Evolutionary conservation across 768 basidiomycete species (phyloP), one percentile per base, ranked within the genome.

Genomic region (Rhodotorula taiwanensis): DNA sequence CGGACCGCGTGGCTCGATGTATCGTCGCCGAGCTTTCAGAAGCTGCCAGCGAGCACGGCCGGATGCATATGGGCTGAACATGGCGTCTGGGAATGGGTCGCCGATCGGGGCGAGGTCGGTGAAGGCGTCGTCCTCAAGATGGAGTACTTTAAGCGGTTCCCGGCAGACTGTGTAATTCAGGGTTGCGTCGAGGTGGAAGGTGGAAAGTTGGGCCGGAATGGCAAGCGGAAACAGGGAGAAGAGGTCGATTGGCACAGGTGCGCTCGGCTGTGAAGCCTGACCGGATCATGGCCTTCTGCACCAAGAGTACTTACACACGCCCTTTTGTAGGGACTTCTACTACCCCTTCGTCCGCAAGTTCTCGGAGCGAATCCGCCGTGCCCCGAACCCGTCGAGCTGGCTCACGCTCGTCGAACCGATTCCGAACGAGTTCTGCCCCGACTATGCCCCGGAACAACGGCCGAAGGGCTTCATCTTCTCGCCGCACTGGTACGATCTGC

Each of bases 21-120:
- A 21, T 27, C 52, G 7, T 34, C 55, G 15, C 52, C 47, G 13
- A 33, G 50, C 18, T 25, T 5, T 15, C 30, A 28, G 13, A 51
- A 45, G 36, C 33, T 10, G 65, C 9, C 48, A 2, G 86, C 0
- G 67, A 60, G 13, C 69, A 68, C 55, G 74, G 27, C 65, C 84
- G 86, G 80, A 61, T 95, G 92, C 72, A 69, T 92, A 6, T 94
- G 92, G 92, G 86, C 88, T 71, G 81, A 85, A 78, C 91, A 98
- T 67, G 89, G 88, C 23, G 88, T 98, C 7, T 99, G 95, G 94
- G 83, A 84, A 0, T 97, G 86, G 85, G 86, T 89, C 71, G 76
- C 75, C 9, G 77, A 77, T 33, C 85, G 84, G 70, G 76, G 84
- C 20, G 79, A 83, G 64, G 85, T 84, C 70, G 76, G 84, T 21